Conservation (phyloP, 805 yeast genomes). For the Wickerhamomyces strasburgensis region DNA sequence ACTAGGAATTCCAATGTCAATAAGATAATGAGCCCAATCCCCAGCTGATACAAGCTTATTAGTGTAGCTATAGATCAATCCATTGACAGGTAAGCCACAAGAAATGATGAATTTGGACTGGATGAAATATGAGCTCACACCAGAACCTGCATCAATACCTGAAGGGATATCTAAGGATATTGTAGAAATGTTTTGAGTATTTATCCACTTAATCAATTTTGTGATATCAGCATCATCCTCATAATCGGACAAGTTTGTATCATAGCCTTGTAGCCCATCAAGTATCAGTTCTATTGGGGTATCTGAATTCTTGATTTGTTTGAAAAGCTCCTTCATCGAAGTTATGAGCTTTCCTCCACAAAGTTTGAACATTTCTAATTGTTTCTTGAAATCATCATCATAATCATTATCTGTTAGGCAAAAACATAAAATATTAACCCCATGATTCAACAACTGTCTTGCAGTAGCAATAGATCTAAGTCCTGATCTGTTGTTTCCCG, state of each 20-base stretch:
- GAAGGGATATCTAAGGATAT: constrained; percentile 77
- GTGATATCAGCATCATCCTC: constrained; percentile 35
- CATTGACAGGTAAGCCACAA: constrained; percentile 67
- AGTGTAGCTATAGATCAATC: constrained; percentile 55
- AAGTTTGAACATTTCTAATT: constrained; percentile 49
- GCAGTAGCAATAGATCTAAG: constrained; percentile 74
- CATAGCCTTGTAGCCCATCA: constrained; percentile 85
- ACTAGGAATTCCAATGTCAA: constrained; percentile 70
- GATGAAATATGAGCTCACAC: constrained; percentile 38
- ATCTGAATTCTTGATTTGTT: constrained; percentile 42
- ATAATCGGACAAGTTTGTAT: constrained; percentile 56
- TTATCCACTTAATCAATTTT: constrained; percentile 63
- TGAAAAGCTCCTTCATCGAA: constrained; percentile 30
- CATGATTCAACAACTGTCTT: constrained; percentile 70
- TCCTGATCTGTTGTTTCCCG: constrained; percentile 75
- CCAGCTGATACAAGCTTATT: constrained; percentile 44
- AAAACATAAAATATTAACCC: constrained; percentile 53
- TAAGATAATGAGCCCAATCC: constrained; percentile 52
- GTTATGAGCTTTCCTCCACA: constrained; percentile 63
- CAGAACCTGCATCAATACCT: constrained; percentile 82
- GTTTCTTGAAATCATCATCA: constrained; percentile 34
- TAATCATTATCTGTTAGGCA: constrained; percentile 13
- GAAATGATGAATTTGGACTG: constrained; percentile 58
- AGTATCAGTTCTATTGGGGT: constrained; percentile 75
- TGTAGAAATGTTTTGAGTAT: constrained; percentile 39